phyloP scores from a whole-genome alignment of 495 filamentous ascomycete genomes.

The Entonaema liquescens region DNA sequence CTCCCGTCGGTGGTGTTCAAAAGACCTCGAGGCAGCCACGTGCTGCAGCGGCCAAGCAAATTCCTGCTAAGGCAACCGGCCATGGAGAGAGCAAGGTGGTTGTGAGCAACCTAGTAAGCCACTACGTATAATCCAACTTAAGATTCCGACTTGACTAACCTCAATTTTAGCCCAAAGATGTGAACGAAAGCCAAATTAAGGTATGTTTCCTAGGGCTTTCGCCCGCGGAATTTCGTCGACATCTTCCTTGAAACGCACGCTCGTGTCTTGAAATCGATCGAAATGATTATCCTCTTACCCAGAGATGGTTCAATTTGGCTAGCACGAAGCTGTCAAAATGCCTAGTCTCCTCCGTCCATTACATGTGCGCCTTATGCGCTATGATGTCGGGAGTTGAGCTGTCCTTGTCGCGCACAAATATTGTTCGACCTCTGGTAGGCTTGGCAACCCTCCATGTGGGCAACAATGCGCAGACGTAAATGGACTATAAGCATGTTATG shows the following conservation, averaged over 20 bases:
- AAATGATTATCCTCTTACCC: conserved; percentile 54
- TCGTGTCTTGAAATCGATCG: conserved; percentile 50
- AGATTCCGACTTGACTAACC: conserved; percentile 58
- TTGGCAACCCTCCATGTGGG: conserved; percentile 61
- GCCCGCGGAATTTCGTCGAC: conserved; percentile 65
- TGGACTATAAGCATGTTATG: conserved; percentile 31
- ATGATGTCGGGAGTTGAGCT: conserved; percentile 57
- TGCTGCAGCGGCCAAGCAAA: conserved; percentile 64
- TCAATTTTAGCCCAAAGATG: conserved; percentile 80
- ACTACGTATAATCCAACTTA: not conserved
- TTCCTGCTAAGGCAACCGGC: conserved; percentile 66
- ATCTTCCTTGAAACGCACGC: conserved; percentile 52
- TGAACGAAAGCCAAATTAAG: conserved; percentile 95
- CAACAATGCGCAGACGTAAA: conserved; percentile 36
- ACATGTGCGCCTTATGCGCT: conserved; percentile 38
- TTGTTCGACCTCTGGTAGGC: conserved; percentile 51
- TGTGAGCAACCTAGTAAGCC: conserved; percentile 94
- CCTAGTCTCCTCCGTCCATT: conserved; percentile 51
- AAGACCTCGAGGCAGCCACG: conserved; percentile 76
- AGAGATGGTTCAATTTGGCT: conserved; percentile 38
- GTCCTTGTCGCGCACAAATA: conserved; percentile 53
- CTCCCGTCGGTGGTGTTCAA: conserved; percentile 86
- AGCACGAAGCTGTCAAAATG: conserved; percentile 45
- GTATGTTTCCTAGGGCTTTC: conserved; percentile 85
- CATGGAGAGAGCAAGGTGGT: conserved; percentile 90